These are phyloP conservation scores for Petunia hybrid DNA, from an alignment of 305 asterid genomes.

Conservation along the genomic window DNA sequence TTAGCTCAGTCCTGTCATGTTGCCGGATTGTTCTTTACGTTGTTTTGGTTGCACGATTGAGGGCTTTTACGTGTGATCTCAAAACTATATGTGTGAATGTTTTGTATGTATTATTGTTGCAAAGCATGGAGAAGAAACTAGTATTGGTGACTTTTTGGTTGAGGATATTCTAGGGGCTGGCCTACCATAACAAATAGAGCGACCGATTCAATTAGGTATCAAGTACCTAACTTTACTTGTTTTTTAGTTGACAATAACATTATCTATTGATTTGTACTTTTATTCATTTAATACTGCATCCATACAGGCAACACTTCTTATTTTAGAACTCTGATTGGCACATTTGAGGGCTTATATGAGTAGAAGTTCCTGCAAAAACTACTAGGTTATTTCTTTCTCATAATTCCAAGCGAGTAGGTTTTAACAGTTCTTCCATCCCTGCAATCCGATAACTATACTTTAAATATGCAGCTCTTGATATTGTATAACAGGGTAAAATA, in stretches of 20 bases:
- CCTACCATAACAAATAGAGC: constrained; percentile 81
- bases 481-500: too few species aligned
- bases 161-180: constrained; percentile 89
- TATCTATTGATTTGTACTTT: not conserved
- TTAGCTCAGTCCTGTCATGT: constrained; percentile 28
- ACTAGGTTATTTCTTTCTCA: too few species aligned
- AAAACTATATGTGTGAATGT: constrained; percentile 31
- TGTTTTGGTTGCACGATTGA: not conserved
- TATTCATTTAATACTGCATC: constrained; percentile 23
- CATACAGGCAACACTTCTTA: not conserved
- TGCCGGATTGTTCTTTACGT: not conserved
- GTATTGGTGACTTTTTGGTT: constrained; percentile 83
- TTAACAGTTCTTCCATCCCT: too few species aligned
- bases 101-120: constrained; percentile 80
- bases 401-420: too few species aligned
- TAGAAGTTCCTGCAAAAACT: constrained; percentile 19
- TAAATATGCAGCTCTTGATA: too few species aligned
- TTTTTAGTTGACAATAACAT: constrained; percentile 9
- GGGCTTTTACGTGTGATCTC: not conserved
- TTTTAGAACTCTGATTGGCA: constrained; percentile 15
- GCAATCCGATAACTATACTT: too few species aligned
- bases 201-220: constrained; percentile 66
- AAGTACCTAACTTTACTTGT: constrained; percentile 29
- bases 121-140: constrained; percentile 83
- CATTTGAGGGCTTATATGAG: not conserved